A percentile compares a stretch with the other conserved stretches of the same genome.
Evolutionary conservation across 306 rosid species (phyloP).

Genomic region (Malus sylvestris): DNA sequence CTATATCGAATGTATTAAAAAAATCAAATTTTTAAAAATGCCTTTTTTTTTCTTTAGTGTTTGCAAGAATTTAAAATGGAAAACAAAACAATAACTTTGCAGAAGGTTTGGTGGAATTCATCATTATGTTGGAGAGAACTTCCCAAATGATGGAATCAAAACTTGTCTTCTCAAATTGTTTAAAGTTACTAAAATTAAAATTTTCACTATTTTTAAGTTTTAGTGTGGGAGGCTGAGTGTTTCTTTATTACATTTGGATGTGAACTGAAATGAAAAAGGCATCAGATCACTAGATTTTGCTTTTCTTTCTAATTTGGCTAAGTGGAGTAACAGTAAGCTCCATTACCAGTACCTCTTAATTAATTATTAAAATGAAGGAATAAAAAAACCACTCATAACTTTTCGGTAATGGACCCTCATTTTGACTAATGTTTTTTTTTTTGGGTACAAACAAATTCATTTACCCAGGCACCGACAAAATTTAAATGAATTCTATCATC

Average conservation of each 20-base stretch:
- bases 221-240: neutral
- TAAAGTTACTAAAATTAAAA: neutral
- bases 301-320: neutral
- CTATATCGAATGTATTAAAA: too few species aligned
- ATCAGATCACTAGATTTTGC: neutral
- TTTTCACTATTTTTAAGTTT: neutral
- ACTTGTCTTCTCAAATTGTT: neutral
- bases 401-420: neutral
- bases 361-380: neutral
- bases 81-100: neutral
- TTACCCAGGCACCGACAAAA: neutral
- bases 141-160: neutral
- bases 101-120: neutral
- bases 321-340: neutral
- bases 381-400: neutral
- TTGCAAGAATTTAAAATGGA: neutral
- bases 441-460: neutral
- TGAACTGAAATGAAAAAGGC: neutral
- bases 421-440: neutral
- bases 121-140: neutral
- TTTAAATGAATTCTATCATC: neutral
- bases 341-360: neutral
- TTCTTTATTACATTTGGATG: neutral
- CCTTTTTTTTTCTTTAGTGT: neutral
- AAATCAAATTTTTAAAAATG: too few species aligned